phyloP scores from a whole-genome alignment of 208 protist species.

The Acanthamoeba lenticulata region DNA sequence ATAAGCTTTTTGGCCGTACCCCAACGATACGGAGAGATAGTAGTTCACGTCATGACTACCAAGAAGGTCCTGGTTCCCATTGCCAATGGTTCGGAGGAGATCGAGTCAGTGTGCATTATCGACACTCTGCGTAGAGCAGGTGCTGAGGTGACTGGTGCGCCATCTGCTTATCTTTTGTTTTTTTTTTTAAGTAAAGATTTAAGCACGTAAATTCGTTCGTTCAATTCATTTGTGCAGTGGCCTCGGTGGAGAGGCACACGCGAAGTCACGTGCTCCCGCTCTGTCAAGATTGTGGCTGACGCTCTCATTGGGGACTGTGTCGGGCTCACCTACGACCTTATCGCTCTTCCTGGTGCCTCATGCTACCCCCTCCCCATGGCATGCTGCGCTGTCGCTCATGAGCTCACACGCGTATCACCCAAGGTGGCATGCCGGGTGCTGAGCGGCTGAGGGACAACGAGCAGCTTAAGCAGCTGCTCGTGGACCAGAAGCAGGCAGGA shows the following conservation, averaged over 20 bases:
- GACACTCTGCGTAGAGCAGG: slow-evolving; percentile 74
- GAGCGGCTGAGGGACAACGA: slow-evolving; percentile 53
- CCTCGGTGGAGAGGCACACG: not conserved
- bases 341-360: slow-evolving; percentile 69
- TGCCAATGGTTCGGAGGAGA: slow-evolving; percentile 78
- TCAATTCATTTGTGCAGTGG: slow-evolving; percentile 55
- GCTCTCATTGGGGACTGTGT: not conserved
- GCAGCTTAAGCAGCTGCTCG: not conserved
- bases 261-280: slow-evolving; percentile 36
- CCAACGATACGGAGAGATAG: too few species aligned
- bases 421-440: slow-evolving; percentile 73
- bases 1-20: too few species aligned
- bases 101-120: slow-evolving; percentile 77
- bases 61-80: slow-evolving; percentile 70
- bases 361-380: not conserved
- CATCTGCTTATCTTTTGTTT: not conserved
- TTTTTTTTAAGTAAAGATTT: too few species aligned
- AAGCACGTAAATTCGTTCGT: not conserved
- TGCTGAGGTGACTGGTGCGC: slow-evolving; percentile 68
- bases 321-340: slow-evolving; percentile 64
- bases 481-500: not conserved
- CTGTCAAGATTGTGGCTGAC: not conserved
- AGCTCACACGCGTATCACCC: not conserved
- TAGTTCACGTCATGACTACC: not conserved
- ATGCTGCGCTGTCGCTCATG: not conserved